phyloP scores from a whole-genome alignment of 2,329 filamentous ascomycete genomes.

The Claviceps cyperi region DNA sequence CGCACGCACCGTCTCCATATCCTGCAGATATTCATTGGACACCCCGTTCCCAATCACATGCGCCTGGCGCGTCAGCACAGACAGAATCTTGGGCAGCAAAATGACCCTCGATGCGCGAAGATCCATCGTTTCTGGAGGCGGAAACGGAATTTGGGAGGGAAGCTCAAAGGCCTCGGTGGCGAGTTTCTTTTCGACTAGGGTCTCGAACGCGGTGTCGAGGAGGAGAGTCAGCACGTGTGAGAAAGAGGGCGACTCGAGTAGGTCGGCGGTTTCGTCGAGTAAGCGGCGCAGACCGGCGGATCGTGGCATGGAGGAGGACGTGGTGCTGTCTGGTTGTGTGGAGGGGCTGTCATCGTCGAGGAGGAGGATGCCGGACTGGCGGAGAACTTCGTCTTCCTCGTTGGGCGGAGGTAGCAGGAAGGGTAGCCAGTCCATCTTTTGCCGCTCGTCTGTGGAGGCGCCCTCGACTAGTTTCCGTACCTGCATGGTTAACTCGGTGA shows the following conservation, averaged over 20 bases:
- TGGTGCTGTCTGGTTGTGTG: slow-evolving; percentile 13
- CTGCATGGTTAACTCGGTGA: slow-evolving; percentile 68
- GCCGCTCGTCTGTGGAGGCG: slow-evolving; percentile 23
- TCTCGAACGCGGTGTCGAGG: slow-evolving; percentile 75
- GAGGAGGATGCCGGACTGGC: slow-evolving; percentile 65
- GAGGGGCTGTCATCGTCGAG: slow-evolving; percentile 33
- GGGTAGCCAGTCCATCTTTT: slow-evolving; percentile 54
- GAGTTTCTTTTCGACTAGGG: slow-evolving; percentile 70
- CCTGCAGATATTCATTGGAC: slow-evolving; percentile 55
- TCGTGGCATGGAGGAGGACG: slow-evolving; percentile 28
- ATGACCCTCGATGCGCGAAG: slow-evolving; percentile 44
- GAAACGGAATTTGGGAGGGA: slow-evolving; percentile 17
- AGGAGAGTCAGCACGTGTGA: slow-evolving; percentile 72
- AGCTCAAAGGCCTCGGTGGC: slow-evolving; percentile 63
- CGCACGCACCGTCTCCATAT: slow-evolving; percentile 63
- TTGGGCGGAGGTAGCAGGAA: slow-evolving; percentile 69
- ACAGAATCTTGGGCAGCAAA: slow-evolving; percentile 74
- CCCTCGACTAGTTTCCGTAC: slow-evolving; percentile 80
- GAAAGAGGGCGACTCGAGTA: slow-evolving; percentile 89
- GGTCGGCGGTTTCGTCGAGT: slow-evolving; percentile 87
- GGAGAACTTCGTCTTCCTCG: slow-evolving; percentile 71
- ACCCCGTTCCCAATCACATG: slow-evolving; percentile 73
- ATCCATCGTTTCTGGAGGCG: slow-evolving; percentile 36
- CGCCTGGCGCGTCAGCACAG: slow-evolving; percentile 79
- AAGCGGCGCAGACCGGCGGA: slow-evolving; percentile 57